Percentiles rank a stretch among this genome's conserved stretches.
Evolutionary conservation across 352 stramenopile species (phyloP).

Genomic region (Pythium aquatile): DNA sequence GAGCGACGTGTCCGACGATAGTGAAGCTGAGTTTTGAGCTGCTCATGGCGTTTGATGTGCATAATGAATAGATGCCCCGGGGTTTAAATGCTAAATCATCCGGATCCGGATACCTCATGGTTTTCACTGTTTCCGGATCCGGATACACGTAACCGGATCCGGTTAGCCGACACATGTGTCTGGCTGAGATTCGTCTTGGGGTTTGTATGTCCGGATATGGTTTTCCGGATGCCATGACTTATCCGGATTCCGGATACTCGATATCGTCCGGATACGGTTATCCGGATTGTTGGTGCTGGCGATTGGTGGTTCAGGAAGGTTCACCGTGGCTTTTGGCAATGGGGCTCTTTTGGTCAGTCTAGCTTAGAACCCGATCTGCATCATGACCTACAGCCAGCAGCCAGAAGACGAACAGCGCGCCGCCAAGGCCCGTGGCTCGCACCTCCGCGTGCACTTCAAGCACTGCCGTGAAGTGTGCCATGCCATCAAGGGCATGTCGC

Average conservation of each 20-base stretch:
- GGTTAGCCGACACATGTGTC: background rate
- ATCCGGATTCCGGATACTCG: conserved; percentile 22
- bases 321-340: conserved; percentile 2
- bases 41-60: background rate
- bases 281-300: conserved; percentile 23
- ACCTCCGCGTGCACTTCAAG: conserved; percentile 99
- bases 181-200: background rate
- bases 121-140: background rate
- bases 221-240: background rate
- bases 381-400: conserved; percentile 90
- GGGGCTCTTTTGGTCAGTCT: conserved; percentile 18
- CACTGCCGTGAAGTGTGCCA: conserved; percentile 98
- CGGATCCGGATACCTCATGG: background rate
- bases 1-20: conserved; percentile 32
- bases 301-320: conserved; percentile 66
- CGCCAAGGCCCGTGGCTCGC: conserved; percentile 94
- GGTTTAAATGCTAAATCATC: background rate
- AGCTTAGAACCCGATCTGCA: conserved; percentile 76
- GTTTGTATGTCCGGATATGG: conserved; percentile 25
- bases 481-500: conserved; percentile 97
- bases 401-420: conserved; percentile 86
- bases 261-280: conserved; percentile 24
- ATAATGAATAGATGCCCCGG: background rate
- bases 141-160: conserved; percentile 15
- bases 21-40: conserved; percentile 40